Percentiles rank a stretch among this genome's conserved stretches.
Conservation (phyloP, 139 green algal species). For the Chlamydomonas urium region DNA sequence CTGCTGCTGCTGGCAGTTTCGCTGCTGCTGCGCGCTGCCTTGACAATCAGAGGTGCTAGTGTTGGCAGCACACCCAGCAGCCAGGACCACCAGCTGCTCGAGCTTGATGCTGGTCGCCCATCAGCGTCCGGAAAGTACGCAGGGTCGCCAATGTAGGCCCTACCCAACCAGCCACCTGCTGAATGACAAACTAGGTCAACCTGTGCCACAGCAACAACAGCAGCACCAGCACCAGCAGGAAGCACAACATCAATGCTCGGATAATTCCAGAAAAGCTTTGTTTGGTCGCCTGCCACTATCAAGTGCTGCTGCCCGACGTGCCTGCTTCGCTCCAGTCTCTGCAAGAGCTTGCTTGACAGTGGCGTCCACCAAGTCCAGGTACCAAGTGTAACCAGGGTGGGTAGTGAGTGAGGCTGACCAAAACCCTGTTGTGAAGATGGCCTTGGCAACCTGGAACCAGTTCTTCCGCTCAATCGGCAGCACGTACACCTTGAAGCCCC, state of each 20-base stretch:
- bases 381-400: conserved; percentile 41
- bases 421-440: conserved; percentile 46
- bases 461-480: conserved; percentile 43
- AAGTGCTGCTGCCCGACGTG: conserved; percentile 9
- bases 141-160: conserved; percentile 49
- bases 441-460: conserved; percentile 50
- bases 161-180: conserved; percentile 67
- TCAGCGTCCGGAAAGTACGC: conserved; percentile 22
- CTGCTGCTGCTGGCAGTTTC: too few species aligned
- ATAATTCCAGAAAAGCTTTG: too few species aligned
- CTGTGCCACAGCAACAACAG: too few species aligned
- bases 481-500: conserved; percentile 43
- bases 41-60: too few species aligned
- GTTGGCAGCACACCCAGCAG: too few species aligned
- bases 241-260: too few species aligned
- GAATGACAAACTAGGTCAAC: conserved; percentile 58
- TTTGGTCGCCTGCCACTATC: too few species aligned
- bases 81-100: too few species aligned
- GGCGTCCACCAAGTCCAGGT: conserved; percentile 50
- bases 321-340: conserved; percentile 33
- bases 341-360: conserved; percentile 45
- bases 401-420: conserved; percentile 48
- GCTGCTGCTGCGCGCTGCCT: too few species aligned
- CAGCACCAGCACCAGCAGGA: too few species aligned
- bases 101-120: too few species aligned